A percentile compares a stretch with the other conserved stretches of the same genome.
Conservation (phyloP, 345 rosid species). For the Abelmoschus esculentus region DNA sequence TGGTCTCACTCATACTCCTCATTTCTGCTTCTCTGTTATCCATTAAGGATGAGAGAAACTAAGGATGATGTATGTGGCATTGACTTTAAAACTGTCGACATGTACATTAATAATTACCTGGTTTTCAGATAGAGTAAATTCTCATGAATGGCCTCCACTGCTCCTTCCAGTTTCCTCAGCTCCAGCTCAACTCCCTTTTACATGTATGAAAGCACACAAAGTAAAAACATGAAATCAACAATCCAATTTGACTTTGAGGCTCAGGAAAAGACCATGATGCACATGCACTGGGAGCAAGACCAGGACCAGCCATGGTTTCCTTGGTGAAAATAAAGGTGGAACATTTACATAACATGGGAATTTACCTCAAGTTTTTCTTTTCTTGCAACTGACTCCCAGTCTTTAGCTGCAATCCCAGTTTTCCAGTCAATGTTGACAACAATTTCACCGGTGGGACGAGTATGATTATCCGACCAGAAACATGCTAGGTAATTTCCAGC, state of each 20-base stretch:
- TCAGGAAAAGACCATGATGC: too few species aligned
- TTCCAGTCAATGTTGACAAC: conserved; percentile 84
- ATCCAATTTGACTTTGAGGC: too few species aligned
- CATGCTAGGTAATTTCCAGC: conserved; percentile 79
- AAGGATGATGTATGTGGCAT: not conserved
- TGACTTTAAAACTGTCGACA: not conserved
- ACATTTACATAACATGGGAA: too few species aligned
- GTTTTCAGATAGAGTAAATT: conserved; percentile 51
- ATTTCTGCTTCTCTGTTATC: conserved; percentile 67
- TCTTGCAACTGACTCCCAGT: conserved; percentile 91
- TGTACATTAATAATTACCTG: conserved; percentile 34
- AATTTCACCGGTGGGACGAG: conserved; percentile 22
- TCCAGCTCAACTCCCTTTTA: conserved; percentile 85
- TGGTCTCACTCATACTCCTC: conserved; percentile 63
- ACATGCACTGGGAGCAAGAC: too few species aligned
- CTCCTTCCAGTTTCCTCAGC: conserved; percentile 74
- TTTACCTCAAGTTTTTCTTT: conserved; percentile 79
- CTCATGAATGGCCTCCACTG: conserved; percentile 69
- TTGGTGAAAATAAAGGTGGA: too few species aligned
- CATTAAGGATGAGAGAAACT: not conserved
- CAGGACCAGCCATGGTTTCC: too few species aligned
- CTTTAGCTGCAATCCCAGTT: conserved; percentile 84
- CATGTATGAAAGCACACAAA: not conserved
- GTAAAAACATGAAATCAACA: too few species aligned
- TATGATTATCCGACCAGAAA: conserved; percentile 45